Percentiles rank a stretch among this genome's conserved stretches.
These are phyloP conservation scores for Peronosclerospora sorghi DNA, from an alignment of 352 stramenopile genomes.

Conservation along the genomic window DNA sequence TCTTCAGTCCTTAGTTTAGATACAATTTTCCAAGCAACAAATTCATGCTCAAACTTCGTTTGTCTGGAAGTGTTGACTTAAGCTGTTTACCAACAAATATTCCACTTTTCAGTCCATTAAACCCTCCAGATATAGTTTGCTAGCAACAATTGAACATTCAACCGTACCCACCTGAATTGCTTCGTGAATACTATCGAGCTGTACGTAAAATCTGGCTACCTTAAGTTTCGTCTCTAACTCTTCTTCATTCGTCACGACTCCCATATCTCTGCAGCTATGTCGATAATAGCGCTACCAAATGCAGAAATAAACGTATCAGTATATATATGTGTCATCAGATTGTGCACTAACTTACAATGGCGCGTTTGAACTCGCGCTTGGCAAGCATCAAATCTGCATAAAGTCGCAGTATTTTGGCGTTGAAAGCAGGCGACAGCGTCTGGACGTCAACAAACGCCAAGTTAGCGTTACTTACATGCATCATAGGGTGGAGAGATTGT, in stretches of 20 bases:
- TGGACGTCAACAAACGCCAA: constrained; percentile 4
- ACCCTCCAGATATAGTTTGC: background rate
- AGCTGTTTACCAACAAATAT: constrained; percentile 24
- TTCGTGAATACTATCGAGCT: constrained; percentile 39
- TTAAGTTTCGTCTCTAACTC: constrained; percentile 36
- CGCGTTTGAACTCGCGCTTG: constrained; percentile 60
- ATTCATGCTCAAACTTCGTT: constrained; percentile 42
- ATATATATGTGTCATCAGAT: background rate
- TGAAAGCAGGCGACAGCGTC: constrained; percentile 26
- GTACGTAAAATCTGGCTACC: constrained; percentile 56
- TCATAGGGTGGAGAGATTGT: too few relatives aligned
- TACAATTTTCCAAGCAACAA: constrained; percentile 64
- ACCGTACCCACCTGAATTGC: constrained; percentile 51
- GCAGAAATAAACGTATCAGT: background rate
- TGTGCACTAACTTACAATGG: constrained; percentile 35
- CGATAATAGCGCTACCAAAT: constrained; percentile 19
- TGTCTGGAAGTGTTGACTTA: constrained; percentile 26
- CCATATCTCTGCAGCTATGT: constrained; percentile 17
- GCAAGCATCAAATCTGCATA: constrained; percentile 56
- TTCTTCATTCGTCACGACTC: constrained; percentile 12
- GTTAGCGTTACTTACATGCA: background rate
- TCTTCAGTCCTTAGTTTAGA: constrained; percentile 38
- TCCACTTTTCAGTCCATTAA: background rate
- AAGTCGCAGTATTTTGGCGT: constrained; percentile 40
- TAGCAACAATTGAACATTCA: background rate